A percentile compares a stretch with the other conserved stretches of the same genome.
Conservation (phyloP, 1,284 basidiomycete genomes). For the Naganishia albida region DNA sequence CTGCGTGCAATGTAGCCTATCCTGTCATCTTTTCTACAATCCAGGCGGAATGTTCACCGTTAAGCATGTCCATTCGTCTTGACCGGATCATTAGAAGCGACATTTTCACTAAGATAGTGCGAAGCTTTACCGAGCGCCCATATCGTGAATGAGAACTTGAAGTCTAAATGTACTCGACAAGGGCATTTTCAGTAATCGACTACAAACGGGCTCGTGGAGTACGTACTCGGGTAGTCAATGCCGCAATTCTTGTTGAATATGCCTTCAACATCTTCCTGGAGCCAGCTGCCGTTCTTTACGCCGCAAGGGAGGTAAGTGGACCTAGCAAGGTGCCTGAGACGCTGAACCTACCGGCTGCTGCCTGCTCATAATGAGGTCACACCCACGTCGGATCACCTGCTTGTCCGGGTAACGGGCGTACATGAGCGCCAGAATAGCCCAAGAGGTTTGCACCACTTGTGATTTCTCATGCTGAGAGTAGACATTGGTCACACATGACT, state of each 20-base stretch:
- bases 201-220: neutral
- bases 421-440: constrained; percentile 89
- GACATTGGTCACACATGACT: constrained; percentile 80
- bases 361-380: constrained; percentile 82
- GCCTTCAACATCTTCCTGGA: constrained; percentile 90
- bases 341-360: constrained; percentile 67
- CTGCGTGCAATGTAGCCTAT: no score
- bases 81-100: no score
- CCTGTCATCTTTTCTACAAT: no score
- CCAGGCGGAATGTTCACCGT: no score
- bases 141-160: constrained; percentile 91
- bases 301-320: constrained; percentile 1
- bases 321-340: neutral
- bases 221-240: constrained; percentile 76
- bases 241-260: constrained; percentile 93
- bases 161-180: constrained; percentile 50
- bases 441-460: constrained; percentile 92
- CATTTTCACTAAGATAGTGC: no score
- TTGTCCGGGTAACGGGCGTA: constrained; percentile 81
- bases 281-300: constrained; percentile 86
- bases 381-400: constrained; percentile 76
- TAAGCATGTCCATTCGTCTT: no score
- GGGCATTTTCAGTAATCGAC: neutral
- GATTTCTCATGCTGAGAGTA: constrained; percentile 86
- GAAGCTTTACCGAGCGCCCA: constrained; percentile 60